These are phyloP conservation scores for Suhomyces choctaworum DNA, from an alignment of 1,139 yeast species.

Conservation along the genomic window DNA sequence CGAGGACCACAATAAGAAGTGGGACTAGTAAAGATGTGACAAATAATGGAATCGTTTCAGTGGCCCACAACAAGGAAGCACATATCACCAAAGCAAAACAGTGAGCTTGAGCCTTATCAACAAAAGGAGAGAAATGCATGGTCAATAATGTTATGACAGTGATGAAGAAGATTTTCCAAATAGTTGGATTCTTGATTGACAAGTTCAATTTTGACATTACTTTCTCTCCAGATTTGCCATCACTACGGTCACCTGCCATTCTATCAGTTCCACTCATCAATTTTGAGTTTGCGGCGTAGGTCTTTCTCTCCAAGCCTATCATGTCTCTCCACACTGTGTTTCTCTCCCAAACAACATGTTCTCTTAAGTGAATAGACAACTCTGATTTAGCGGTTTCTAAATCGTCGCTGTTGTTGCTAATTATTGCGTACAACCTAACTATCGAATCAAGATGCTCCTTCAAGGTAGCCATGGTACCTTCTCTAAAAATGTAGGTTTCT, in stretches of 20 bases:
- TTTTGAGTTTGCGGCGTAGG: conserved; percentile 38
- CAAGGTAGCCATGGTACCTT: conserved; percentile 21
- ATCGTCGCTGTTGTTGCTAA: conserved; percentile 44
- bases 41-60: conserved; percentile 69
- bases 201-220: conserved; percentile 31
- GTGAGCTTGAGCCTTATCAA: conserved; percentile 59
- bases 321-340: conserved; percentile 70
- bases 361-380: conserved; percentile 62
- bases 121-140: conserved; percentile 55
- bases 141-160: conserved; percentile 46
- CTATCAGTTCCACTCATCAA: conserved; percentile 16
- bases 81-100: conserved; percentile 69
- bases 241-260: conserved; percentile 16
- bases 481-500: conserved; percentile 37
- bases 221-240: conserved; percentile 13
- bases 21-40: conserved; percentile 68
- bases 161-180: conserved; percentile 49
- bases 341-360: conserved; percentile 76
- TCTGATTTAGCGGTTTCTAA: conserved; percentile 47
- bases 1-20: conserved; percentile 53
- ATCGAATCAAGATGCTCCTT: conserved; percentile 31
- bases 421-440: conserved; percentile 40
- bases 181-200: conserved; percentile 41
- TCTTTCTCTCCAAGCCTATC: conserved; percentile 30
- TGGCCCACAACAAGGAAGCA: conserved; percentile 74